A percentile compares a stretch with the other conserved stretches of the same genome.
Conservation (phyloP, 768 basidiomycete species). For the Botryobasidium botryosum region DNA sequence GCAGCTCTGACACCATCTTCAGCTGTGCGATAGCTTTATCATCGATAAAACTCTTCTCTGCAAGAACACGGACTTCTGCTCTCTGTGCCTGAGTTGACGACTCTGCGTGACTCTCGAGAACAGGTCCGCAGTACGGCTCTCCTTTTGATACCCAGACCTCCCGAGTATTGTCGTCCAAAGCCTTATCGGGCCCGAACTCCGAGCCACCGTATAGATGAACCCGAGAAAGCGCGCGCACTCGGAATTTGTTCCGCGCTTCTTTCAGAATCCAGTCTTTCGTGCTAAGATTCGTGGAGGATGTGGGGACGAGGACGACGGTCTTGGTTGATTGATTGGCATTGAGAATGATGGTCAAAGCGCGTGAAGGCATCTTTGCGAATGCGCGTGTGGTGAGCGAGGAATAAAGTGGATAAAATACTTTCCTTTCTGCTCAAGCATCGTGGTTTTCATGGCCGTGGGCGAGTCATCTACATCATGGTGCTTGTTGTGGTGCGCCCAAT, state of each 20-base stretch:
- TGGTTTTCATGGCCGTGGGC: too few relatives aligned
- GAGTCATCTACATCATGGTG: too few relatives aligned
- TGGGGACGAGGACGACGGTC: conserved; percentile 17
- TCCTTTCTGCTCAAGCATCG: too few relatives aligned
- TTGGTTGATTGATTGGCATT: conserved; percentile 23
- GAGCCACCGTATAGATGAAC: conserved; percentile 23
- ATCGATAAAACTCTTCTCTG: conserved; percentile 20
- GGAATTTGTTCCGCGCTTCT: conserved; percentile 26
- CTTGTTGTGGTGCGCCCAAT: too few relatives aligned
- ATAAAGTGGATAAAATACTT: too few relatives aligned
- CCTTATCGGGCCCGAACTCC: too few relatives aligned
- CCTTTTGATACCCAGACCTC: too few relatives aligned
- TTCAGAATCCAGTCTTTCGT: conserved; percentile 18
- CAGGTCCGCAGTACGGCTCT: conserved; percentile 23
- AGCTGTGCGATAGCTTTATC: conserved; percentile 7
- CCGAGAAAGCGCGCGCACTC: conserved; percentile 19
- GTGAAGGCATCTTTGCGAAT: not conserved
- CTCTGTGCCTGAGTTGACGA: conserved; percentile 1
- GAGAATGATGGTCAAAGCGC: conserved; percentile 11
- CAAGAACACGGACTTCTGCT: conserved; percentile 20
- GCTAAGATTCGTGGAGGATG: not conserved
- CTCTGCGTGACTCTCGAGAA: conserved; percentile 14
- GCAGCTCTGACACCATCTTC: too few relatives aligned
- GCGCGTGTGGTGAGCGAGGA: too few relatives aligned
- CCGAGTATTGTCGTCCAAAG: too few relatives aligned